Conservation (phyloP, 140 eudicot genomes). For the Ambrosia hybrid region DNA sequence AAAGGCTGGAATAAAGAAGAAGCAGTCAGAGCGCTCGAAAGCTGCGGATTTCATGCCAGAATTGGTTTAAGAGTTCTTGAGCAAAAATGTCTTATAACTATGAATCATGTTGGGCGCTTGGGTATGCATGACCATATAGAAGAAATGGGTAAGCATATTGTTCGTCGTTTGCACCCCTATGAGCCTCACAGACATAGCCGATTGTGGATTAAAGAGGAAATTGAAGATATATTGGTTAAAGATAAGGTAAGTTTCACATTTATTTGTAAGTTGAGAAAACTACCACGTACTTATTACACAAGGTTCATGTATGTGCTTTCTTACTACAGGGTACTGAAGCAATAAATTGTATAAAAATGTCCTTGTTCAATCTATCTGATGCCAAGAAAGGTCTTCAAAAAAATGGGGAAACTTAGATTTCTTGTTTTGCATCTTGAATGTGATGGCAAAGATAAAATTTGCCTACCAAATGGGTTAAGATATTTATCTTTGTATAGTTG, state of each 20-base stretch:
- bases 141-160: constrained; percentile 38
- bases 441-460: too few relatives aligned
- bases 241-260: constrained; percentile 9
- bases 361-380: neutral
- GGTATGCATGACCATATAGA: constrained; percentile 33
- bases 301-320: neutral
- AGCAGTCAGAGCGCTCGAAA: constrained; percentile 14
- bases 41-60: constrained; percentile 22
- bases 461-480: too few relatives aligned
- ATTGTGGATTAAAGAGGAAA: constrained; percentile 22
- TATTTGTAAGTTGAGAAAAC: neutral
- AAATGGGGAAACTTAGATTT: constrained; percentile 17
- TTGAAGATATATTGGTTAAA: neutral
- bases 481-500: too few relatives aligned
- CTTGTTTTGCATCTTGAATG: neutral
- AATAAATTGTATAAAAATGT: neutral
- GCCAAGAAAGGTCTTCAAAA: constrained; percentile 10
- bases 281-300: neutral
- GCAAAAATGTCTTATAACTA: constrained; percentile 22
- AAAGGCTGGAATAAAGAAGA: constrained; percentile 2
- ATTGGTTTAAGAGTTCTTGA: constrained; percentile 25
- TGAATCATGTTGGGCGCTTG: neutral
- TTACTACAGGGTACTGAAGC: neutral
- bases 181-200: constrained; percentile 22
- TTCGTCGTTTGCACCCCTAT: neutral